phyloP scores from a whole-genome alignment of 2,329 filamentous ascomycete species.

The Alternaria gansuensis region DNA sequence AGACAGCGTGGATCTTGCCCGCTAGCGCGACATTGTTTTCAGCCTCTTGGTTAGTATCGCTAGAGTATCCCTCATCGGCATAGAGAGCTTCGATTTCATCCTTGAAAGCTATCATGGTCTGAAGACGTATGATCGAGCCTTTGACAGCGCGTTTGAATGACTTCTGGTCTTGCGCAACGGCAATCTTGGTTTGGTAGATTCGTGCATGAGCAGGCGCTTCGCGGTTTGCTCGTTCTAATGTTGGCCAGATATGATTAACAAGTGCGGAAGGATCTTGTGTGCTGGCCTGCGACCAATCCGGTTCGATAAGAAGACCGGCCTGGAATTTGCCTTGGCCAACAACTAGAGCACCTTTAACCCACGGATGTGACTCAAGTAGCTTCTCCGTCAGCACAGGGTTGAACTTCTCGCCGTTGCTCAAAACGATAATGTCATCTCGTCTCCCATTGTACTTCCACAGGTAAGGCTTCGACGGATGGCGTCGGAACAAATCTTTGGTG shows the following conservation, averaged over 20 bases:
- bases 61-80: slow-evolving; percentile 14
- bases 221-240: slow-evolving; percentile 33
- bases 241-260: slow-evolving; percentile 35
- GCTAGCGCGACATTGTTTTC: background rate
- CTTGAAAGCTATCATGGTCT: slow-evolving; percentile 34
- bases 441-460: slow-evolving; percentile 43
- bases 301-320: slow-evolving; percentile 35
- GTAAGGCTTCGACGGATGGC: slow-evolving; percentile 28
- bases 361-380: slow-evolving; percentile 20
- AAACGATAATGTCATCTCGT: slow-evolving; percentile 46
- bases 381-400: slow-evolving; percentile 34
- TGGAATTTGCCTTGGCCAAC: slow-evolving; percentile 35
- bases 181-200: slow-evolving; percentile 27
- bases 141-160: slow-evolving; percentile 36
- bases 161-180: slow-evolving; percentile 23
- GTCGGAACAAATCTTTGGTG: slow-evolving; percentile 29
- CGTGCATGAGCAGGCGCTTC: slow-evolving; percentile 35
- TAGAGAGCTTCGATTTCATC: slow-evolving; percentile 38
- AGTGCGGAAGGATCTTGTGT: slow-evolving; percentile 17
- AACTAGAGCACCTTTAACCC: slow-evolving; percentile 29
- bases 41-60: background rate
- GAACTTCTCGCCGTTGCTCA: slow-evolving; percentile 46
- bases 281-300: slow-evolving; percentile 7
- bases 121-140: slow-evolving; percentile 35
- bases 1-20: background rate